Conservation (phyloP, 2,329 filamentous ascomycete genomes). For the Claviceps maximensis region DNA sequence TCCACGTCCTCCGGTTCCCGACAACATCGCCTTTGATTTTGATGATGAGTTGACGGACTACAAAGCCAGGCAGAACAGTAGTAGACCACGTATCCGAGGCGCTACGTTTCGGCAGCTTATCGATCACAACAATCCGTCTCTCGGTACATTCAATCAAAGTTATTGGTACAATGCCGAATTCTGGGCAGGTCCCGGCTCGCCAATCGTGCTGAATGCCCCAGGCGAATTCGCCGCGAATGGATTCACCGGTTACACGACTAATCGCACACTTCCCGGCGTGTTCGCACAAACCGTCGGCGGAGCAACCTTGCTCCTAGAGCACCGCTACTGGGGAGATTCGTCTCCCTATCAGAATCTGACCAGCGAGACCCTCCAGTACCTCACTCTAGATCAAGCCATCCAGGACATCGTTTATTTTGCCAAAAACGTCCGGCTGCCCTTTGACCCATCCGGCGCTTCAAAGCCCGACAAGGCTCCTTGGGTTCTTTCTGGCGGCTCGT, state of each 20-base stretch:
- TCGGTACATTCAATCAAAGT: conserved; percentile 51
- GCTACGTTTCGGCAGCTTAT: conserved; percentile 39
- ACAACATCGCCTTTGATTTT: no score
- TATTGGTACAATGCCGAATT: conserved; percentile 70
- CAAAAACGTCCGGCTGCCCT: conserved; percentile 52
- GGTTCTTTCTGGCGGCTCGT: conserved; percentile 67
- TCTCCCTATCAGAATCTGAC: conserved; percentile 34
- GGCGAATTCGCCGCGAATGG: conserved; percentile 50
- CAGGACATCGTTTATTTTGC: conserved; percentile 70
- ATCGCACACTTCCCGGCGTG: conserved; percentile 54
- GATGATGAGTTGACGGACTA: no score
- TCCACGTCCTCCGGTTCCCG: no score
- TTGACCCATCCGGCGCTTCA: conserved; percentile 49
- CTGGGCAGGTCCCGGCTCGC: conserved; percentile 62
- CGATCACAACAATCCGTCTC: conserved; percentile 41
- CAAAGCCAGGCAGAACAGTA: no score
- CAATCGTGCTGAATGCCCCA: conserved; percentile 54
- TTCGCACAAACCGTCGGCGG: conserved; percentile 55
- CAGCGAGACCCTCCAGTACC: conserved; percentile 56
- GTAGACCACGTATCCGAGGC: not conserved
- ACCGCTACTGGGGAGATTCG: conserved; percentile 62
- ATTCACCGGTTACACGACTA: conserved; percentile 53
- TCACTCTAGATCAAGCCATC: conserved; percentile 65
- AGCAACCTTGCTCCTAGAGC: conserved; percentile 64
- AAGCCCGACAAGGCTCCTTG: conserved; percentile 53